Base-by-base conservation (phyloP, 345 rosid genomes). In the Gossypium thurberi region DNA sequence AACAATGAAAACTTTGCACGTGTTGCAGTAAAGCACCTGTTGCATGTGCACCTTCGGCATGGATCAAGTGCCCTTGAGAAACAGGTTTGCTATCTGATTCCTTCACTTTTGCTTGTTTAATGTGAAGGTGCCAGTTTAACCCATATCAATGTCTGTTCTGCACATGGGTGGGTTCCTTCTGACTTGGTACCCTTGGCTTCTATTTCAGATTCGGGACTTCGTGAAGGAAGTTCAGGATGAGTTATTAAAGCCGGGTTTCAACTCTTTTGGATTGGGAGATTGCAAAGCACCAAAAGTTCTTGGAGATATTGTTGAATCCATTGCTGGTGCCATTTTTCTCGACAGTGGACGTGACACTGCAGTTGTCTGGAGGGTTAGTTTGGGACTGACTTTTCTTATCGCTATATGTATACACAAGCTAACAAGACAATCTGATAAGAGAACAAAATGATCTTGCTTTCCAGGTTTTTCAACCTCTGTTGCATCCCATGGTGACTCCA, bases 241-340 rank as follows among this genome's bases (percentile, higher is more conserved):
- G 78, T 81, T 89, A 33, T 84, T 79, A 46, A 92, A 91, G 85
- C 98, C 98, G 14, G 96, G 94, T 61, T 91, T 88, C 79, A 95
- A 95, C 81, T 95, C 98, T n/a, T 95, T 95, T 69, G 97, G 99
- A 66, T 77, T 95, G 75, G 98, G 98, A 79, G 99, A 95, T 75
- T 92, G 99, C 82, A 95, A 92, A 87, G 99, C 99, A 25, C 99
- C 99, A 8, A 95, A 95, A 78, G 99, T 95, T 81, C 97, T 95
- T 42, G 99, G 99, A 21, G 98, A 95, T 80, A 95, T 95, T 69
- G 84, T 95, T 18, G 98, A 95, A 80, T 95, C 99, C 9, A 91
- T 92, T 47, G 99, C 99, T 20, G 99, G 99, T 77, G 97, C 98
- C 62, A 91, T 95, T 62, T 95, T 95, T 84, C 96, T 92, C 63